phyloP scores from a whole-genome alignment of 305 asterid species.

The Striga hermonthica region DNA sequence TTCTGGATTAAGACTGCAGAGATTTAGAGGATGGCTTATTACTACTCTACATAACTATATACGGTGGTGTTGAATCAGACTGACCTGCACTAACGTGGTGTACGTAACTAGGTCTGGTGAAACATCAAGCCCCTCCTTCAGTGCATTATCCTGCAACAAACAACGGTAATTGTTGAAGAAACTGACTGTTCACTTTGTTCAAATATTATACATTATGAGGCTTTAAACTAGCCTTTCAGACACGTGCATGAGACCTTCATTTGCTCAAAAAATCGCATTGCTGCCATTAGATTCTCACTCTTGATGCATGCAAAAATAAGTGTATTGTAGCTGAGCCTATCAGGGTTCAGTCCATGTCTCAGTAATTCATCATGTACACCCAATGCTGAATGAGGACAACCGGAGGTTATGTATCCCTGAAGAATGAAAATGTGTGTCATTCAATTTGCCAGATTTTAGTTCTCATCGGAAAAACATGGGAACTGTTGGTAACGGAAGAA shows the following conservation, averaged over 20 bases:
- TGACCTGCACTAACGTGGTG: conserved; percentile 63
- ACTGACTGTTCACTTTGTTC: conserved; percentile 18
- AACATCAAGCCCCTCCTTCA: conserved; percentile 39
- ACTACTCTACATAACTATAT: not conserved
- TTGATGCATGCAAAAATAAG: conserved; percentile 63
- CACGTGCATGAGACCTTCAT: conserved; percentile 70
- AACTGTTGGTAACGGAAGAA: conserved; percentile 5
- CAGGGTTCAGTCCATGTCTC: conserved; percentile 53
- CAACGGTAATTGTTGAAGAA: conserved; percentile 27
- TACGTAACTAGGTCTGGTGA: conserved; percentile 63
- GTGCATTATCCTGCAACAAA: conserved; percentile 56
- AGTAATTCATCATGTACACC: conserved; percentile 53
- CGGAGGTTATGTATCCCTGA: conserved; percentile 66
- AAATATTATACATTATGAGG: conserved; percentile 39
- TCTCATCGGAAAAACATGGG: not conserved
- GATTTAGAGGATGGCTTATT: not conserved
- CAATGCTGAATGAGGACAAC: conserved; percentile 55
- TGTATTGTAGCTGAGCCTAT: conserved; percentile 63
- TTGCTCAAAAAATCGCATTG: conserved; percentile 48
- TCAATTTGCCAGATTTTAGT: not conserved
- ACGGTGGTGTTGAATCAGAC: conserved; percentile 23
- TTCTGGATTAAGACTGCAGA: conserved; percentile 15
- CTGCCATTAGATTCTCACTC: conserved; percentile 49
- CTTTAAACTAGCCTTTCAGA: conserved; percentile 59
- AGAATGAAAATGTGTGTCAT: conserved; percentile 30